Base-by-base conservation (phyloP, 2,329 filamentous ascomycete genomes). In the Colletotrichum sp. region DNA sequence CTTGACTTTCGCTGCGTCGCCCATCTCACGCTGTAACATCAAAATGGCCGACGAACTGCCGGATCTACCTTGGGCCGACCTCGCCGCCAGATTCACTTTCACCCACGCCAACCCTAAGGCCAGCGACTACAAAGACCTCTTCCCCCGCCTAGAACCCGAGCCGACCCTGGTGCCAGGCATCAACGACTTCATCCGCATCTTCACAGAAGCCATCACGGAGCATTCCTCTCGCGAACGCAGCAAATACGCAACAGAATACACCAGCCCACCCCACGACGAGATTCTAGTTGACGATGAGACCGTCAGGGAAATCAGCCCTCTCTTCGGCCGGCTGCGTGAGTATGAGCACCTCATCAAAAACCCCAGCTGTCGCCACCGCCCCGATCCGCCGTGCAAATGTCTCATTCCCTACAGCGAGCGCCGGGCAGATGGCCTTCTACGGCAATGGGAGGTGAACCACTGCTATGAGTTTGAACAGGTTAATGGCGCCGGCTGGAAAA, bases 31-130 rank as follows among this genome's bases (percentile, higher is more conserved):
- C 3, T 18, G 28, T 9, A 13, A n/a, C 5, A 6, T 13, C 28
- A 68, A 21, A 43, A 79, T 79, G 77, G 70, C 77, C 12, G 76
- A 79, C 55, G 74, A 79, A 66, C 69, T 73, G 26, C 78, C 78
- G 48, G 65, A 74, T 16, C 71, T 79, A 55, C 77, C 77, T 2
- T 78, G 76, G 78, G 70, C 39, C 1, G 26, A 67, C 5, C 70
- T 79, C 15, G 71, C 72, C 3, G 55, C 60, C 21, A 55, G 72
- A 48, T 75, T 79, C 36, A 65, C 28, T n/a, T 77, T 67, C 59
- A 57, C n/a, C 57, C 30, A 39, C 15, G 21, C 18, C 32, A 66
- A 67, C 21, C 66, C 64, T 4, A n/a, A 34, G 26, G 34, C 59
- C 15, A 52, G 12, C 5, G 59, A 55, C 21, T n/a, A 48, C 34